Conservation (phyloP, 2,329 filamentous ascomycete species). For the Scytalidium lignicola region DNA sequence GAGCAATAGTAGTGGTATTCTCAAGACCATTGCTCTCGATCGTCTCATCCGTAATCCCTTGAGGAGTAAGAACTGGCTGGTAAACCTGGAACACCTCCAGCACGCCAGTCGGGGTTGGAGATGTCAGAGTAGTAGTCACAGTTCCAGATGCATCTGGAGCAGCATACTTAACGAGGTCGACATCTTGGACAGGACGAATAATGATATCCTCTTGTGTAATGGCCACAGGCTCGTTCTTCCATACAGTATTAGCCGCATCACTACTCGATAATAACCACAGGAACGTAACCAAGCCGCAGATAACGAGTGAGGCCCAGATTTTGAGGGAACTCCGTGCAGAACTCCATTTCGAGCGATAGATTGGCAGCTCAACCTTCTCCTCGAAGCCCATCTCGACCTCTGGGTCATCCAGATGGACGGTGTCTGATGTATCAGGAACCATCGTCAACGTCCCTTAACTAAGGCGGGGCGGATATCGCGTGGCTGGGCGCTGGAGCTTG, state of each 20-base stretch:
- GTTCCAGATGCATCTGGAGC: constrained; percentile 7
- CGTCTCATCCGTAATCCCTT: constrained; percentile 34
- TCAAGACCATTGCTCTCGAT: constrained; percentile 21
- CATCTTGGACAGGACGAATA: background rate
- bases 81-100: constrained; percentile 66
- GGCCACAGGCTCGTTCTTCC: background rate
- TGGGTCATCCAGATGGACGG: background rate
- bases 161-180: constrained; percentile 17
- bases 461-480: too few species aligned
- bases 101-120: constrained; percentile 23
- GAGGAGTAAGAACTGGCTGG: constrained; percentile 55
- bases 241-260: background rate
- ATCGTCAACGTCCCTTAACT: background rate
- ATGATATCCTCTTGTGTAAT: background rate
- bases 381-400: background rate
- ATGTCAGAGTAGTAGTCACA: constrained; percentile 13
- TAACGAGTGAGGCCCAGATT: background rate
- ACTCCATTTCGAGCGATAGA: background rate
- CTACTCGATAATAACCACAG: background rate
- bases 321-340: background rate
- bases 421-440: background rate
- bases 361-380: background rate
- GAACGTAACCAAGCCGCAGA: background rate
- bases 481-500: too few species aligned
- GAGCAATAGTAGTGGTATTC: constrained; percentile 16